These are phyloP conservation scores for Pleurotus citrinopileatus DNA, from an alignment of 768 basidiomycete species.

Conservation along the genomic window DNA sequence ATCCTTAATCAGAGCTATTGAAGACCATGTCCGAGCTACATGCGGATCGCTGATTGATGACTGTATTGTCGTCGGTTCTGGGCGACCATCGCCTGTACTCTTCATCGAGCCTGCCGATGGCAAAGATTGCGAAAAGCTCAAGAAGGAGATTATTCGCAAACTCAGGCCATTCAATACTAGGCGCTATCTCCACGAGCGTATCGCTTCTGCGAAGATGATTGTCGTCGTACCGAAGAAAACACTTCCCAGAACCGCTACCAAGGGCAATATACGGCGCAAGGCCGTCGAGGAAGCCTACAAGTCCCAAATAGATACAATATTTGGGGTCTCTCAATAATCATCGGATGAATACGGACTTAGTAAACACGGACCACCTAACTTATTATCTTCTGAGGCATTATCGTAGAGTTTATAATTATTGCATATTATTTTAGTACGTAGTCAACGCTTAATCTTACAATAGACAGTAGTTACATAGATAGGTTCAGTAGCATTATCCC, in stretches of 20 bases:
- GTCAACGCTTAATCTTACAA: not conserved
- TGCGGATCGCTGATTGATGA: conserved; percentile 66
- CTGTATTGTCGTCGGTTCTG: conserved; percentile 75
- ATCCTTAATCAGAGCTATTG: conserved; percentile 57
- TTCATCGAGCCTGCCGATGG: conserved; percentile 65
- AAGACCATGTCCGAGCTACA: conserved; percentile 68
- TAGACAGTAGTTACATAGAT: not conserved
- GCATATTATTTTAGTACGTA: not conserved
- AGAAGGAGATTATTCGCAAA: conserved; percentile 69
- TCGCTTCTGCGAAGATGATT: conserved; percentile 61
- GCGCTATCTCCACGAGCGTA: conserved; percentile 78
- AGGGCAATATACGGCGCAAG: conserved; percentile 77
- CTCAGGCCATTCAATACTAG: conserved; percentile 71
- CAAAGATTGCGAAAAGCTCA: conserved; percentile 55
- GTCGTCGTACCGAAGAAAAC: conserved; percentile 63
- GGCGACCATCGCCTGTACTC: conserved; percentile 72
- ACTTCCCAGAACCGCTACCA: conserved; percentile 75
- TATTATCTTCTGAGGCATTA: not conserved
- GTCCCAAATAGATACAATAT: conserved; percentile 56
- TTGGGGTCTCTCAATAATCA: conserved; percentile 20
- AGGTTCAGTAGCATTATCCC: conserved; percentile 4
- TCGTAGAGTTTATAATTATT: conserved; percentile 3
- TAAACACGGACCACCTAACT: not conserved
- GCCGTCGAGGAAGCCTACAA: conserved; percentile 71
- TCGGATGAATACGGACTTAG: not conserved